These are phyloP conservation scores for Thelonectria blattea DNA, from an alignment of 2,329 filamentous ascomycete species.

Conservation along the genomic window DNA sequence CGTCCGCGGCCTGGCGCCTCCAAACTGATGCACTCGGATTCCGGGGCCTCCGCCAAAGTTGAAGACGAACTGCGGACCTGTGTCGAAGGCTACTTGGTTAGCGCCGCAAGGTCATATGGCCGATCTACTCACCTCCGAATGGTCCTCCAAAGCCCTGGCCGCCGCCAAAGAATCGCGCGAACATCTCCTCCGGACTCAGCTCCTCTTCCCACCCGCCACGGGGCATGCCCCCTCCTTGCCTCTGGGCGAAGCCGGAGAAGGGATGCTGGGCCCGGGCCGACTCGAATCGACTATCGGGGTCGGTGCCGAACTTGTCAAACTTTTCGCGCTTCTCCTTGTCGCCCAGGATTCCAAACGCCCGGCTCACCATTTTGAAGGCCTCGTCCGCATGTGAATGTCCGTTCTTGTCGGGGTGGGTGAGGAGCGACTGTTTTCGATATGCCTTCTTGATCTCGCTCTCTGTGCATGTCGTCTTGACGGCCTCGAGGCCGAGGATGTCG, in stretches of 20 bases:
- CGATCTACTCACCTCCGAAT: conserved; percentile 49
- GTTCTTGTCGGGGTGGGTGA: conserved; percentile 99
- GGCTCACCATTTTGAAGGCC: conserved; percentile 97
- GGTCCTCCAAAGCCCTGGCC: conserved; percentile 70
- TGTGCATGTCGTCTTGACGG: conserved; percentile 66
- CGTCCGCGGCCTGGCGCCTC: conserved; percentile 76
- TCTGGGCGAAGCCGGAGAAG: conserved; percentile 66
- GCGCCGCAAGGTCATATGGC: conserved; percentile 8
- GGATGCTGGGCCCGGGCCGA: conserved; percentile 65
- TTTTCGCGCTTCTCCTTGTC: conserved; percentile 87
- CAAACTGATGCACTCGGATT: conserved; percentile 94
- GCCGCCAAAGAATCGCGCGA: conserved; percentile 94
- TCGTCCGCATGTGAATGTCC: conserved; percentile 94
- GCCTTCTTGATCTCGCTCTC: conserved; percentile 96
- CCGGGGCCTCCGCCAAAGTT: conserved; percentile 92
- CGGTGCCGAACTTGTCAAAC: conserved; percentile 87
- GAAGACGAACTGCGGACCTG: conserved; percentile 89
- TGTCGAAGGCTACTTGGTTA: conserved; percentile 65
- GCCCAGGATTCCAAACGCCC: conserved; percentile 90
- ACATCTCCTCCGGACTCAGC: conserved; percentile 95
- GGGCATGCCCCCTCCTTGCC: conserved; percentile 50
- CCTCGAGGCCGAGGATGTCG: conserved; percentile 83
- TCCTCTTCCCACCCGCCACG: conserved; percentile 84
- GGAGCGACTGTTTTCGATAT: conserved; percentile 89
- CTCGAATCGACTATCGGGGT: conserved; percentile 88